Base-by-base conservation (phyloP, 2,329 filamentous ascomycete species). In the Fusarium hainanense region DNA sequence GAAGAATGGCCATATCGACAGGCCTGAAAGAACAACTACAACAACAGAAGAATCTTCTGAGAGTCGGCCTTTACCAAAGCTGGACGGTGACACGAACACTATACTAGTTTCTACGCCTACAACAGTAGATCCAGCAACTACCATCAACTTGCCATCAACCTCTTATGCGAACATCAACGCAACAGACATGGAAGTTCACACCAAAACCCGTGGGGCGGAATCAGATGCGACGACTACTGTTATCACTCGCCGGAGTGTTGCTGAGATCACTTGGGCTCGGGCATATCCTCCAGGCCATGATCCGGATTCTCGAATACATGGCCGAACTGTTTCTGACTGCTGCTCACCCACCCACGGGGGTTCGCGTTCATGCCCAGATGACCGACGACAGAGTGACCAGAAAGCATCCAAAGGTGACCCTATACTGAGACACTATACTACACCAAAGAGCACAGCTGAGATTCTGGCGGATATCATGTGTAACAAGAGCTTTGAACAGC, bases 51-150 rank as follows among this genome's bases (percentile, higher is more conserved):
- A 50, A 6, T 58, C 57, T 37, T 44, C 57, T 21, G 51, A 56
- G 25, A 56, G 44, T 49, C 59, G 46, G 4, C 58, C 58, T 14
- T 57, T 73, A 7, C 70, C 69, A 32, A 72, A 60, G 10, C 55
- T 76, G 6, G 66, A 76, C 10, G 71, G 68, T 20, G 55, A 34
- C 12, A 58, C 46, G 16, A 73, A 72, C 13, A 59, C 70, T 1
- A 78, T 80, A 32, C 60, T 72, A 16, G 70, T 74, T 7, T 72
- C 70, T 11, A 65, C 68, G 20, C 68, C 70, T 7, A 69, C 66
- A 9, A 47, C 58, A 12, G 74, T 74, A 18, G 77, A 79, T 43
- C 76, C 79, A 46, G 76, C 77, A 7, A 80, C 76, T 2, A 81
- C 79, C 1, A 75, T 81, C 43, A 80, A 70, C 59, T 23, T 77